Percentiles rank a stretch among this genome's conserved stretches.
Conservation (phyloP, 768 basidiomycete species). For the Naganishia antarctica region DNA sequence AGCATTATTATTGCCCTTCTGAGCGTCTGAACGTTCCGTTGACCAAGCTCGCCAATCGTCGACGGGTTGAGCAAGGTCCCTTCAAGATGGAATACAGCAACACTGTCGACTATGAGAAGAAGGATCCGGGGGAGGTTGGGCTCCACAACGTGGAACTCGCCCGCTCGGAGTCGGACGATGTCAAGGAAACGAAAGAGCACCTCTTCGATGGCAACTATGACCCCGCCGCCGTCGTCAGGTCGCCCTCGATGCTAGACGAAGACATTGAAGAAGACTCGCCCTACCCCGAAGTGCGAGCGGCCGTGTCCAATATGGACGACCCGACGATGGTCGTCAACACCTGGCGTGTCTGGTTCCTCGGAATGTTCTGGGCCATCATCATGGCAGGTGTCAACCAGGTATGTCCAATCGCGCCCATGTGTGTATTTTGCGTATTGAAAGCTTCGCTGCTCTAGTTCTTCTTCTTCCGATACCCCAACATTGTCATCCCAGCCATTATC, state of each 20-base stretch:
- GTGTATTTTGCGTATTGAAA: neutral
- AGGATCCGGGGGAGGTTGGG: neutral
- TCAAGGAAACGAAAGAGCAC: conserved; percentile 17
- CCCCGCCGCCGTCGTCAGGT: conserved; percentile 8
- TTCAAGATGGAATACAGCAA: conserved; percentile 18
- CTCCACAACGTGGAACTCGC: conserved; percentile 20
- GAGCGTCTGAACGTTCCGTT: too few species aligned
- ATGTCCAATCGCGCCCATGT: conserved; percentile 43
- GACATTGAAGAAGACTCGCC: conserved; percentile 67
- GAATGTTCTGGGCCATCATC: conserved; percentile 43
- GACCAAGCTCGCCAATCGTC: too few species aligned
- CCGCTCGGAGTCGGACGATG: neutral
- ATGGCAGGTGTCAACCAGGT: conserved; percentile 44
- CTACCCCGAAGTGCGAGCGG: conserved; percentile 71
- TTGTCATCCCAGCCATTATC: conserved; percentile 47
- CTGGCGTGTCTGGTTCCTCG: conserved; percentile 44
- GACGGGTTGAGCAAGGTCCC: too few species aligned
- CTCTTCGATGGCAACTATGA: conserved; percentile 26
- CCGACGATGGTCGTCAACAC: conserved; percentile 46
- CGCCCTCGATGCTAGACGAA: conserved; percentile 14
- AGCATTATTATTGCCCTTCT: too few species aligned
- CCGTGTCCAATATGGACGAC: conserved; percentile 48
- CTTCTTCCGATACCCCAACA: conserved; percentile 53
- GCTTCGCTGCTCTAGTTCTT: neutral
- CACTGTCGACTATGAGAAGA: conserved; percentile 24